Evolutionary conservation across 2,329 filamentous ascomycete species (phyloP), one percentile per base, ranked within the genome.

Genomic region (Neonectria hederae): DNA sequence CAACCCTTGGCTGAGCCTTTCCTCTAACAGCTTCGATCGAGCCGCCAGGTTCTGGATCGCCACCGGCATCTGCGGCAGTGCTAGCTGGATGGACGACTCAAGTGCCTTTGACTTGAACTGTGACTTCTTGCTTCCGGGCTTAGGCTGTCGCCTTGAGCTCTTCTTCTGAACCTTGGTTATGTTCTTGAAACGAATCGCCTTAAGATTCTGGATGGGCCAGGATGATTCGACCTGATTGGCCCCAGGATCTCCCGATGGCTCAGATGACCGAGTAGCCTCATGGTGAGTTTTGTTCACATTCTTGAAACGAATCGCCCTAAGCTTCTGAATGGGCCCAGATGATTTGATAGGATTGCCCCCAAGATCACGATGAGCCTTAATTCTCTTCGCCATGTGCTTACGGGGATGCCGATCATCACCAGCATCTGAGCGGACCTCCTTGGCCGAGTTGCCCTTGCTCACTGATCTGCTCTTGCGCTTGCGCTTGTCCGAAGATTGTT

Each of bases 31-130:
- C 45, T 54, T 40, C 5, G 59, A 38, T 4, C 71, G 65, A 40
- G 49, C 26, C 14, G 62, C 45, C 35, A 73, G 57, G 28, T 72
- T 73, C 22, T 61, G 69, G 32, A 73, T 56, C 32, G 69, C 68
- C 24, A 71, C 62, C 24, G 71, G 71, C 65, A 71, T 54, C 14
- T 52, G 42, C 3, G 63, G 54, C 35, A 69, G 28, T 13, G 43
- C 40, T n/a, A n/a, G n/a, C 14, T 46, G 19, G n/a, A 63, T 57
- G 54, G 42, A 45, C 3, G 40, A 17, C 14, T 54, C 30, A n/a
- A 65, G 26, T 24, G 19, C 13, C 30, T 14, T 58, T 4, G 55
- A 42, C 49, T 57, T 66, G 26, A 30, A 45, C 13, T 43, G 17
- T 22, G 19, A 17, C 14, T 42, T 22, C 32, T n/a, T 40, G 19